Conservation (phyloP, 1,139 yeast species). For the Arxiozyma telluris region DNA sequence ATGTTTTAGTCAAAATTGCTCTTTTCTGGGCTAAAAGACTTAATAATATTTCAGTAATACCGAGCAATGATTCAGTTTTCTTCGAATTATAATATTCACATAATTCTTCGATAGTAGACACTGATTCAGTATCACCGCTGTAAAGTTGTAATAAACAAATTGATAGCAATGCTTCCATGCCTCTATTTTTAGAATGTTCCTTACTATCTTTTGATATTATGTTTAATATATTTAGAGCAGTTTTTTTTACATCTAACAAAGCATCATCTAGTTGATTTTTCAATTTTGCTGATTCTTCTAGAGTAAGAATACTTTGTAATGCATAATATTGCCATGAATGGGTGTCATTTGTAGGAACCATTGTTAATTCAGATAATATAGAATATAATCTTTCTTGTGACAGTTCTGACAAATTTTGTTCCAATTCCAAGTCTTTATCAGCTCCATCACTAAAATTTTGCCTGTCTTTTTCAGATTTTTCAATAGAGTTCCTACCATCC, state of each 20-base stretch:
- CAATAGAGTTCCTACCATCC: constrained; percentile 5
- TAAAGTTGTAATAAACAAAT: constrained; percentile 72
- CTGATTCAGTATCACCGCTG: constrained; percentile 71
- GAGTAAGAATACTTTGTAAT: constrained; percentile 30
- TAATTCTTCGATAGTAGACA: constrained; percentile 65
- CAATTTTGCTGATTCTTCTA: constrained; percentile 29
- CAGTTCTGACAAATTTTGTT: constrained; percentile 22
- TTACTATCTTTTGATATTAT: constrained; percentile 36
- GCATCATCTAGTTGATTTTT: constrained; percentile 48
- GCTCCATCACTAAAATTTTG: constrained; percentile 6
- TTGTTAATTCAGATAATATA: constrained; percentile 50
- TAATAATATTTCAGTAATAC: constrained; percentile 71
- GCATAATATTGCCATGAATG: constrained; percentile 55
- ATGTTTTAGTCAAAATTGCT: constrained; percentile 58
- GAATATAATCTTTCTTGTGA: constrained; percentile 59
- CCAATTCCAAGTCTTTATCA: not conserved
- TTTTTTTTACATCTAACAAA: constrained; percentile 39
- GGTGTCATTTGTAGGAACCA: constrained; percentile 31
- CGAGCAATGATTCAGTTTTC: constrained; percentile 40
- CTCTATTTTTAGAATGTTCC: constrained; percentile 34
- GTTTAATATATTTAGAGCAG: constrained; percentile 43
- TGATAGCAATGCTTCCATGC: constrained; percentile 60
- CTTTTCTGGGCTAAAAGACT: constrained; percentile 70
- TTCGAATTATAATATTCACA: constrained; percentile 42
- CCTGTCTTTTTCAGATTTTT: constrained; percentile 10